Percentiles rank a stretch among this genome's conserved stretches.
phyloP scores from a whole-genome alignment of 805 yeast species.

The Nakazawaea sp. region DNA sequence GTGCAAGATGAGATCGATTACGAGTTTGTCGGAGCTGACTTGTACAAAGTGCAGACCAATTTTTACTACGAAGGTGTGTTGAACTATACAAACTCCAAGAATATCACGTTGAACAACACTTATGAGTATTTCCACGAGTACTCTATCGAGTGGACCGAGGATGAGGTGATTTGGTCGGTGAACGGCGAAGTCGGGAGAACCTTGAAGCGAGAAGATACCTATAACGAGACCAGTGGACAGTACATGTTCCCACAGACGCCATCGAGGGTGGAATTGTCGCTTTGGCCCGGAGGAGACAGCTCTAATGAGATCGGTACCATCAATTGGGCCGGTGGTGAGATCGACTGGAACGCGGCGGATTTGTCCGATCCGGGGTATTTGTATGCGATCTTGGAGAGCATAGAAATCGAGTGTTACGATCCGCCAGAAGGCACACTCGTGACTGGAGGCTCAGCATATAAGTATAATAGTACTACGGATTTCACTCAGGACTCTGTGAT shows the following conservation, averaged over 20 bases:
- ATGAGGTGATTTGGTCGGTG: conserved; percentile 59
- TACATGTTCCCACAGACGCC: conserved; percentile 72
- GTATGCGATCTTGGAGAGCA: conserved; percentile 55
- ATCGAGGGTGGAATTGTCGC: conserved; percentile 60
- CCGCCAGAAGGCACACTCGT: conserved; percentile 50
- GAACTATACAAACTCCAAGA: conserved; percentile 55
- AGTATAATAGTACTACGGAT: conserved; percentile 42
- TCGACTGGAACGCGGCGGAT: conserved; percentile 78
- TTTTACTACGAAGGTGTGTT: conserved; percentile 71
- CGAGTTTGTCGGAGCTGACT: conserved; percentile 76
- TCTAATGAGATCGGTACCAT: conserved; percentile 54
- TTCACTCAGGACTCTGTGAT: conserved; percentile 44
- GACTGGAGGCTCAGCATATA: conserved; percentile 43
- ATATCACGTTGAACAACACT: conserved; percentile 42
- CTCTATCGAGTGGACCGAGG: conserved; percentile 78
- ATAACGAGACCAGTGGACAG: conserved; percentile 49
- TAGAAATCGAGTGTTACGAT: conserved; percentile 63
- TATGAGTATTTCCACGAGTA: conserved; percentile 67
- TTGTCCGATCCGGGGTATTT: conserved; percentile 74
- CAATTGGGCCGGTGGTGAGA: conserved; percentile 84
- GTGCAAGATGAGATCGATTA: conserved; percentile 88
- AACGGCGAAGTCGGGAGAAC: conserved; percentile 68
- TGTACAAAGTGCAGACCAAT: conserved; percentile 66
- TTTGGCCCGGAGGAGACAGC: conserved; percentile 73
- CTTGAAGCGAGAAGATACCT: conserved; percentile 52